Evolutionary conservation across 2,329 filamentous ascomycete genomes (phyloP).

Genomic region (Periconia macrospinosa): DNA sequence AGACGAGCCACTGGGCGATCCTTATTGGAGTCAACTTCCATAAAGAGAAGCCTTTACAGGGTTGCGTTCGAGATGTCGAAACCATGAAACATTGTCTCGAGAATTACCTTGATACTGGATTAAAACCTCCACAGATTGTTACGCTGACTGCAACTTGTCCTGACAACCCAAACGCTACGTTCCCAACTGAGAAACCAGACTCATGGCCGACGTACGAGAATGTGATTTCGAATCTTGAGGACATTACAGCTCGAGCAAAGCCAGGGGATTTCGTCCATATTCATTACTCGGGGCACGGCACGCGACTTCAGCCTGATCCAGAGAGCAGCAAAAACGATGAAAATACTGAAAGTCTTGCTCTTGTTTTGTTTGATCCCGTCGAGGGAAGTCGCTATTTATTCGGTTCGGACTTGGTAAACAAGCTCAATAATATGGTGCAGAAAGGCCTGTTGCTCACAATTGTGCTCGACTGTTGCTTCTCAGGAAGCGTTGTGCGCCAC

Average conservation of each 20-base stretch:
- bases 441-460: constrained; percentile 5
- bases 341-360: not conserved
- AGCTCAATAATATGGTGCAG: not conserved
- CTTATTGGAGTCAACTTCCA: constrained; percentile 1
- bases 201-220: not conserved
- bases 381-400: not conserved
- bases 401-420: not conserved
- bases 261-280: not conserved
- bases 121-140: not conserved
- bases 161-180: not conserved
- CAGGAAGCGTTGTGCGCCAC: not conserved
- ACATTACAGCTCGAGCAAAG: not conserved
- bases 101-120: not conserved
- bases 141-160: not conserved
- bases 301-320: not conserved
- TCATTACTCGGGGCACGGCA: not conserved
- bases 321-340: too few relatives aligned
- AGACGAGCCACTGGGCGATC: not conserved
- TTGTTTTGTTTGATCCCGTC: not conserved
- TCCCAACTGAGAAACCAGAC: not conserved
- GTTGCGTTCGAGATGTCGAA: not conserved
- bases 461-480: constrained; percentile 8
- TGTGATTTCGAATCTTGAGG: not conserved
- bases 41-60: not conserved
- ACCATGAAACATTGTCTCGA: too few relatives aligned